Evolutionary conservation across 2,329 filamentous ascomycete genomes (phyloP).

Genomic region (Trichoderma brevicompactum): DNA sequence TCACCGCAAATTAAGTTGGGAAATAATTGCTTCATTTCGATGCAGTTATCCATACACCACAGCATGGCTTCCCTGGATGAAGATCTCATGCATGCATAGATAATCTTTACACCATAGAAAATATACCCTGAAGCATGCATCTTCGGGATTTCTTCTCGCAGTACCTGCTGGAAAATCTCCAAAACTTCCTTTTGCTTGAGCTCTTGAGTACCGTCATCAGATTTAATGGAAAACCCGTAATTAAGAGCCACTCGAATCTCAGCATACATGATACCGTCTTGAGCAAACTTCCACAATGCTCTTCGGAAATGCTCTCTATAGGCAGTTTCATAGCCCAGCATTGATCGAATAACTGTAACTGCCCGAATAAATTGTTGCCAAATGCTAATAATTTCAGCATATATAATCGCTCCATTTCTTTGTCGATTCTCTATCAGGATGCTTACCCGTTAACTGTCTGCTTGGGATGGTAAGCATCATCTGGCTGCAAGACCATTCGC

Average conservation of each 20-base stretch:
- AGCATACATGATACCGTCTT: constrained; percentile 21
- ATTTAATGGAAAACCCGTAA: constrained; percentile 14
- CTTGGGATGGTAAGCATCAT: constrained; percentile 14
- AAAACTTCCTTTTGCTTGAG: constrained; percentile 13
- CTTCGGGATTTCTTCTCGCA: constrained; percentile 83
- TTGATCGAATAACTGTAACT: constrained; percentile 15
- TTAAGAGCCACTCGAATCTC: constrained; percentile 21
- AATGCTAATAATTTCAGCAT: not conserved
- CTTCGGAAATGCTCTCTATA: constrained; percentile 18
- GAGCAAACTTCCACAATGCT: constrained; percentile 11
- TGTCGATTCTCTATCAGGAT: not conserved
- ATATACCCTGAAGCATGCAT: constrained; percentile 67
- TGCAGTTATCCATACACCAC: constrained; percentile 78
- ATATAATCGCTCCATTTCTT: not conserved
- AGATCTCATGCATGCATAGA: constrained; percentile 77
- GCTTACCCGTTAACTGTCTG: constrained; percentile 16
- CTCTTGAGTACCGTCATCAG: constrained; percentile 9
- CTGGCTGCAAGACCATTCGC: constrained; percentile 17
- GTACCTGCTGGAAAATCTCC: constrained; percentile 53
- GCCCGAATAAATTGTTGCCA: constrained; percentile 16
- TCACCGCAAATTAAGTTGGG: constrained; percentile 67
- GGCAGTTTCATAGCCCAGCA: constrained; percentile 14
- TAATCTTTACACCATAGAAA: constrained; percentile 85
- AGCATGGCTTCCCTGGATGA: constrained; percentile 15
- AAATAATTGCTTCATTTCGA: constrained; percentile 76